phyloP scores from a whole-genome alignment of 2,329 filamentous ascomycete species.

The Alternaria triticina region DNA sequence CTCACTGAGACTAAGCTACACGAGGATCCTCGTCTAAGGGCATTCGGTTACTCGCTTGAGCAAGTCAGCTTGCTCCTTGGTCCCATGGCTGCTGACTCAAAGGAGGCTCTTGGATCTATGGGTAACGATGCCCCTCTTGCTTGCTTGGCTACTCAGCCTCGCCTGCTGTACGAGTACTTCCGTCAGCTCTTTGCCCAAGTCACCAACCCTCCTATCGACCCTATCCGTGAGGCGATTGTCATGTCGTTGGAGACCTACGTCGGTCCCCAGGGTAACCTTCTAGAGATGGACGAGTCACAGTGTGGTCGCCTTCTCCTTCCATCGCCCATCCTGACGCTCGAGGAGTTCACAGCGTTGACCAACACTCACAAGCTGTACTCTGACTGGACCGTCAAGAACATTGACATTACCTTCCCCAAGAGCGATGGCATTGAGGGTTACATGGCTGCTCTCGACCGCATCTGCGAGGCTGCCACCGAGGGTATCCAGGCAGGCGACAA shows the following conservation, averaged over 20 bases:
- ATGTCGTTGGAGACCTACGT: slow-evolving; percentile 98
- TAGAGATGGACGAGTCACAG: slow-evolving; percentile 91
- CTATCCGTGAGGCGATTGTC: slow-evolving; percentile 95
- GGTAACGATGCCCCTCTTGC: slow-evolving; percentile 94
- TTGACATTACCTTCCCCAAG: slow-evolving; percentile 94
- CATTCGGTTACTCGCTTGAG: slow-evolving; percentile 94
- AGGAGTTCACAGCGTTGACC: slow-evolving; percentile 87
- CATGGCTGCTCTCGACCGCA: slow-evolving; percentile 82
- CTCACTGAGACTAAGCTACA: slow-evolving; percentile 76
- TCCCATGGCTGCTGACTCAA: slow-evolving; percentile 96
- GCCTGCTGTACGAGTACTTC: slow-evolving; percentile 95
- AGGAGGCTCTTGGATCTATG: slow-evolving; percentile 97
- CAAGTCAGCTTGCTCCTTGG: slow-evolving; percentile 90
- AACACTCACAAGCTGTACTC: slow-evolving; percentile 75
- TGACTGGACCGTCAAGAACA: slow-evolving; percentile 85
- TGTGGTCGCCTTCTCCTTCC: slow-evolving; percentile 85
- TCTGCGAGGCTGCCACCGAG: slow-evolving; percentile 83
- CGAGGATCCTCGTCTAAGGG: slow-evolving; percentile 81
- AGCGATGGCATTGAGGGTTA: slow-evolving; percentile 82
- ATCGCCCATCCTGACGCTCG: slow-evolving; percentile 86
- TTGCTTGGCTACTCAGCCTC: slow-evolving; percentile 86
- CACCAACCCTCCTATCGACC: slow-evolving; percentile 96
- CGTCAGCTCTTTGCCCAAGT: slow-evolving; percentile 97
- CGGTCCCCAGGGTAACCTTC: slow-evolving; percentile 90
- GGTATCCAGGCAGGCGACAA: slow-evolving; percentile 84